Conservation (phyloP, 2,329 filamentous ascomycete genomes). For the Alternaria arbusti region DNA sequence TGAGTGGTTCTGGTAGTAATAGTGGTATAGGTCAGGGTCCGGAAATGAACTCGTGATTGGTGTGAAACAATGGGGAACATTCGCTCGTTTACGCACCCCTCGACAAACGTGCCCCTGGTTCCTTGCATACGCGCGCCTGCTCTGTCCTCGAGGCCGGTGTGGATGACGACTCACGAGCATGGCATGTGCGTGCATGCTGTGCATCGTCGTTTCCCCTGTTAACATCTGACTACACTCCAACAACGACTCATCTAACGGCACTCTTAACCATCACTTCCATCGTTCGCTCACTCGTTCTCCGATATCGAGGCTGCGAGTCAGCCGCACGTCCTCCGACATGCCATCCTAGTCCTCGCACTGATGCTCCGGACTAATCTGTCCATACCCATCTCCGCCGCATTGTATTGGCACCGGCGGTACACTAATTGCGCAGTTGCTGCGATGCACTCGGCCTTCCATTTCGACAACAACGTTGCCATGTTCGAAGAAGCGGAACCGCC, state of each 20-base stretch:
- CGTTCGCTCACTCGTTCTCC: neutral
- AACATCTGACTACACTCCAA: neutral
- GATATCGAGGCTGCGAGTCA: neutral
- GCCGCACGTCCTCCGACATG: neutral
- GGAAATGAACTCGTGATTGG: slow-evolving; percentile 21
- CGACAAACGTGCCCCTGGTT: neutral
- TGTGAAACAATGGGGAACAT: neutral
- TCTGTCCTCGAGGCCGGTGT: slow-evolving; percentile 3
- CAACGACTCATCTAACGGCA: neutral
- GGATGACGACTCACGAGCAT: neutral
- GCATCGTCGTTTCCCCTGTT: neutral
- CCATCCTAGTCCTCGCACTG: neutral
- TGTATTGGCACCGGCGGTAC: neutral
- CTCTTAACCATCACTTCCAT: neutral
- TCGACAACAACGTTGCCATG: neutral
- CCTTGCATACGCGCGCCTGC: slow-evolving; percentile 4
- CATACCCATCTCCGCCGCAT: neutral
- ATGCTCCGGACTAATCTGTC: neutral
- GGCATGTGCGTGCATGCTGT: neutral
- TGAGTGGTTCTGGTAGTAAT: slow-evolving; percentile 17
- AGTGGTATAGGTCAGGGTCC: slow-evolving; percentile 5
- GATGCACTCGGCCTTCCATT: neutral
- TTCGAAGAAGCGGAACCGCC: neutral
- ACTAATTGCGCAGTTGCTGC: neutral
- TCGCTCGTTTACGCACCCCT: neutral